Evolutionary conservation across 108 stramenopile genomes (phyloP).

Genomic region (Cyclostephanos invisitatus): DNA sequence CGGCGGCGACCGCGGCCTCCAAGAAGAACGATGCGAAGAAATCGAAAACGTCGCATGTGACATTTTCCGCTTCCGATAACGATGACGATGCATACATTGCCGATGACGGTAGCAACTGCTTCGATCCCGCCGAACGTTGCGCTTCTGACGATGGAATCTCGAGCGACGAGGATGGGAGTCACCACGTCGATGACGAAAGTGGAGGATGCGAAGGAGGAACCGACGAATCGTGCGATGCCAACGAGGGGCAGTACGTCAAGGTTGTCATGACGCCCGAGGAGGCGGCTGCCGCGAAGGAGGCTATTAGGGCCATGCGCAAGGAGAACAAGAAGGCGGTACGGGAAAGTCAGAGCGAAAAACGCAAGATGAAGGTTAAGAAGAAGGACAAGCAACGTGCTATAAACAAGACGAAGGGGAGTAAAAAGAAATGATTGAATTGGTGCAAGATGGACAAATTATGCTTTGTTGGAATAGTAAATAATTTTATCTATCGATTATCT

Average conservation of each 20-base stretch:
- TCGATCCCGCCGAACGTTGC: constrained; percentile 19
- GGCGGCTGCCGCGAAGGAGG: constrained; percentile 64
- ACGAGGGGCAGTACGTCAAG: constrained; percentile 59
- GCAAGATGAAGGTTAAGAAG: constrained; percentile 89
- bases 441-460: no score
- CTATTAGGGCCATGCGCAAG: constrained; percentile 56
- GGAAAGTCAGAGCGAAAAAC: constrained; percentile 72
- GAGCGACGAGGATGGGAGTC: constrained; percentile 7
- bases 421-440: background rate
- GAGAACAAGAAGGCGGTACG: constrained; percentile 85
- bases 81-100: constrained; percentile 9
- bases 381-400: constrained; percentile 89
- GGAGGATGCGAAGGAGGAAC: constrained; percentile 29
- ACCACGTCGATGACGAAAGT: constrained; percentile 28
- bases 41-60: constrained; percentile 33
- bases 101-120: constrained; percentile 19
- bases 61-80: constrained; percentile 20
- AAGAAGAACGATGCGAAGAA: constrained; percentile 38
- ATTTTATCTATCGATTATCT: no score
- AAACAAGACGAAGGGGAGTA: constrained; percentile 17
- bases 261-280: constrained; percentile 74
- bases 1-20: constrained; percentile 46
- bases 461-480: no score
- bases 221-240: constrained; percentile 43
- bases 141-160: constrained; percentile 3